A percentile compares a stretch with the other conserved stretches of the same genome.
These are phyloP conservation scores for Corylus avellana DNA, from an alignment of 306 rosid genomes.

Conservation along the genomic window DNA sequence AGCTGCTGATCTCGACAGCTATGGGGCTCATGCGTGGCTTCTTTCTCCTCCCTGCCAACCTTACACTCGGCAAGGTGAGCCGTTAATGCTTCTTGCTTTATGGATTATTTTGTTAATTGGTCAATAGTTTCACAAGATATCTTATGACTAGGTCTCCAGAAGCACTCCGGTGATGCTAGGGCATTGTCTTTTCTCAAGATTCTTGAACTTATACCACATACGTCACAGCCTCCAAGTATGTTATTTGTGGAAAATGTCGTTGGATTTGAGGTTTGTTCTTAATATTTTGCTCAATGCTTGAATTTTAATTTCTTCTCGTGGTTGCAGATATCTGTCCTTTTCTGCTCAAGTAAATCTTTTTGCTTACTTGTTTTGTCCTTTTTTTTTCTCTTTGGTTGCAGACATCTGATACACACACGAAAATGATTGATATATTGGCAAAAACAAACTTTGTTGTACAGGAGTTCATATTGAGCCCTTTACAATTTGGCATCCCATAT, in stretches of 20 bases:
- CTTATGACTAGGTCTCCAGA: slow-evolving; percentile 75
- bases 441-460: slow-evolving; percentile 59
- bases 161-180: slow-evolving; percentile 87
- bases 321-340: slow-evolving; percentile 41
- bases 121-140: slow-evolving; percentile 29
- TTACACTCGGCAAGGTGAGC: slow-evolving; percentile 86
- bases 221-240: slow-evolving; percentile 66
- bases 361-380: not conserved
- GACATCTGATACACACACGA: slow-evolving; percentile 84
- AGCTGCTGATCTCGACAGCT: slow-evolving; percentile 73
- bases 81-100: slow-evolving; percentile 17
- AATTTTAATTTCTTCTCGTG: slow-evolving; percentile 8
- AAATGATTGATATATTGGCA: slow-evolving; percentile 71
- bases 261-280: slow-evolving; percentile 81
- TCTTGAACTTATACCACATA: slow-evolving; percentile 75
- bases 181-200: slow-evolving; percentile 93
- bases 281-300: slow-evolving; percentile 20
- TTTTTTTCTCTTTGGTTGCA: slow-evolving; percentile 35
- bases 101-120: slow-evolving; percentile 16
- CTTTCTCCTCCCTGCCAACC: slow-evolving; percentile 99
- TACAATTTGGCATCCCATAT: slow-evolving; percentile 94
- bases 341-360: slow-evolving; percentile 1
- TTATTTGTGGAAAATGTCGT: slow-evolving; percentile 93
- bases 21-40: slow-evolving; percentile 79
- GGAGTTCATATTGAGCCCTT: slow-evolving; percentile 89